A percentile compares a stretch with the other conserved stretches of the same genome.
phyloP scores from a whole-genome alignment of 2,329 filamentous ascomycete species.

The Verticillium tricorpus region DNA sequence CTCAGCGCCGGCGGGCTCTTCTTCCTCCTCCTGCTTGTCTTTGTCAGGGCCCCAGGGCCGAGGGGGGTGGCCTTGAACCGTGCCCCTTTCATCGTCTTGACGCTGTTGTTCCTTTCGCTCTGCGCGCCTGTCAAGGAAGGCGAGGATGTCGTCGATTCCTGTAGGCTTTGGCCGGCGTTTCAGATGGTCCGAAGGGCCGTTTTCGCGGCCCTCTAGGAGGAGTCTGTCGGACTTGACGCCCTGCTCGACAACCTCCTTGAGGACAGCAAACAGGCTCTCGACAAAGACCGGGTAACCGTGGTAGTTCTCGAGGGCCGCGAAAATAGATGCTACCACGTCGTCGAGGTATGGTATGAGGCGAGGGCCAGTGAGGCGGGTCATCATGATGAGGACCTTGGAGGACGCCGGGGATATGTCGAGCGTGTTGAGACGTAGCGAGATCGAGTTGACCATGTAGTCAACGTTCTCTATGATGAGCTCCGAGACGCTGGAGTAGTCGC shows the following conservation, averaged over 20 bases:
- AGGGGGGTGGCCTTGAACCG: constrained; percentile 27
- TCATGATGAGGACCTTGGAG: constrained; percentile 88
- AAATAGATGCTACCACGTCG: constrained; percentile 86
- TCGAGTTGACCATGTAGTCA: constrained; percentile 93
- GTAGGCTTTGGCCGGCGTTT: constrained; percentile 27
- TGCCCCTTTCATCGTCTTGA: constrained; percentile 28
- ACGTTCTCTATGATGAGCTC: constrained; percentile 85
- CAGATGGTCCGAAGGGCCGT: constrained; percentile 33
- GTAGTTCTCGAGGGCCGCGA: constrained; percentile 88
- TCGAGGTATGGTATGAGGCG: constrained; percentile 82
- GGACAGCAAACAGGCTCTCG: constrained; percentile 76
- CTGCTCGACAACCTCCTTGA: constrained; percentile 80
- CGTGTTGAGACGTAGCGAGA: constrained; percentile 83
- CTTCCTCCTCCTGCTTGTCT: constrained; percentile 13
- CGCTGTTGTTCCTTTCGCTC: constrained; percentile 21
- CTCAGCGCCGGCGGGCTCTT: constrained; percentile 5
- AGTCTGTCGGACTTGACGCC: constrained; percentile 58
- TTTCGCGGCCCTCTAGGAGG: constrained; percentile 37
- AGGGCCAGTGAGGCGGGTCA: constrained; percentile 82
- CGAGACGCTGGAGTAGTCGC: constrained; percentile 69
- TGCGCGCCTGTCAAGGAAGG: constrained; percentile 58
- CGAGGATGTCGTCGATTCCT: constrained; percentile 41
- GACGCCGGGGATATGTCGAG: constrained; percentile 90
- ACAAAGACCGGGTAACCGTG: constrained; percentile 88
- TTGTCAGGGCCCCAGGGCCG: constrained; percentile 23